Conservation (phyloP, 345 rosid genomes). For the Aquilaria malaccensis region DNA sequence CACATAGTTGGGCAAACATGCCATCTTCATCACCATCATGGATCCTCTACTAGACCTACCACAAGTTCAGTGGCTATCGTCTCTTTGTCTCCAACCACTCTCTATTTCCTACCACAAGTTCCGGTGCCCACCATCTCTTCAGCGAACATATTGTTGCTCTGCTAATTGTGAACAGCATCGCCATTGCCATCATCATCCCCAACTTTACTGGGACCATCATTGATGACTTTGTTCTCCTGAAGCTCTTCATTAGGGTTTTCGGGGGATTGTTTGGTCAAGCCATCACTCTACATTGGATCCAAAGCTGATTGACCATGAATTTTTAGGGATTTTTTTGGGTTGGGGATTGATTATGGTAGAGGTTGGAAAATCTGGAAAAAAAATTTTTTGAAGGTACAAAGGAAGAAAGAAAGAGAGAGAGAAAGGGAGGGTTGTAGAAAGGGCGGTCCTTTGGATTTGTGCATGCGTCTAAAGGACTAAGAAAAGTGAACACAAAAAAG, state of each 20-base stretch:
- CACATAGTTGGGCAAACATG: no score
- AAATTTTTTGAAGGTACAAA: slow-evolving; percentile 3
- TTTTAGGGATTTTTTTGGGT: background rate
- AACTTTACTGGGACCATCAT: slow-evolving; percentile 1
- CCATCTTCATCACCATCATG: no score
- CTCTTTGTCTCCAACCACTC: no score
- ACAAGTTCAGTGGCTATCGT: no score
- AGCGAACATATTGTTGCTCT: no score
- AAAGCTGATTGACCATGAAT: background rate
- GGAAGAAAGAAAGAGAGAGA: slow-evolving; percentile 6
- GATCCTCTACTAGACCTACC: no score
- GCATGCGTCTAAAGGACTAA: background rate
- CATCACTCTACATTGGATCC: slow-evolving; percentile 28
- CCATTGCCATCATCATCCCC: slow-evolving; percentile 4
- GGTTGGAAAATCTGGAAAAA: slow-evolving; percentile 7
- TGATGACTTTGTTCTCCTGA: background rate
- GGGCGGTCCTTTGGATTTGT: slow-evolving; percentile 9
- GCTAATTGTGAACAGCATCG: background rate
- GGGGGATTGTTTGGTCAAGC: slow-evolving; percentile 15
- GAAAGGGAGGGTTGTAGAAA: background rate
- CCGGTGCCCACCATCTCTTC: no score
- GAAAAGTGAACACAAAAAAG: slow-evolving; percentile 14
- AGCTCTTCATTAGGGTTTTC: slow-evolving; percentile 13
- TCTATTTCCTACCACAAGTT: no score
- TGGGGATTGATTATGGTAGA: background rate